These are phyloP conservation scores for Solanum paucissectum DNA, from an alignment of 257 asterid species.

Conservation along the genomic window DNA sequence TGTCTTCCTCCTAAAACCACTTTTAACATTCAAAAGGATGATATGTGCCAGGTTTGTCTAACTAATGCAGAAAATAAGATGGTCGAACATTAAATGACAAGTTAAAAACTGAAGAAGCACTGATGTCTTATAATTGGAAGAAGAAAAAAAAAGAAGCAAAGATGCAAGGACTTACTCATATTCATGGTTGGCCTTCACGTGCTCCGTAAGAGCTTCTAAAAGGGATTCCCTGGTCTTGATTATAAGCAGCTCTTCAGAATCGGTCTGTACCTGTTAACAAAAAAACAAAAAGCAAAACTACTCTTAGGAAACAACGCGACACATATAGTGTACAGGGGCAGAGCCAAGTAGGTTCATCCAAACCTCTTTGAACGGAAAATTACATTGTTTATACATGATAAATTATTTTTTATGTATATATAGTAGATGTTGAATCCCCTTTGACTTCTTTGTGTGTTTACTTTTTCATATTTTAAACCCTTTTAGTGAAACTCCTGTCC, in stretches of 20 bases:
- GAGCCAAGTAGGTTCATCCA: not conserved
- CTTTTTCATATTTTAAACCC: not conserved
- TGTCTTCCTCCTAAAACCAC: not conserved
- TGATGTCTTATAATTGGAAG: not conserved
- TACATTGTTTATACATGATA: not conserved
- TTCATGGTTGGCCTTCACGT: conserved; percentile 86
- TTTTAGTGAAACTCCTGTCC: not conserved
- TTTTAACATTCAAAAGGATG: not conserved
- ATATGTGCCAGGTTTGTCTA: not conserved
- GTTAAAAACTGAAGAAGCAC: not conserved
- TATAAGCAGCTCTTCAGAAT: conserved; percentile 86
- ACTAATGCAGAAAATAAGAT: not conserved
- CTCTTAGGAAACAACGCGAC: not conserved
- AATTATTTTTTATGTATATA: not conserved
- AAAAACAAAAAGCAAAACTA: not conserved
- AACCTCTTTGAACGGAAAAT: not conserved
- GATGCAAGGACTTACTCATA: conserved; percentile 51
- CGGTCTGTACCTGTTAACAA: conserved; percentile 62
- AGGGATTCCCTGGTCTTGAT: conserved; percentile 93
- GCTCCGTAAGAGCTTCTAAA: conserved; percentile 67
- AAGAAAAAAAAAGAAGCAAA: not conserved
- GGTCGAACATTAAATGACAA: not conserved
- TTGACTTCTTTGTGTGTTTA: not conserved
- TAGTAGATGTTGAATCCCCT: not conserved
- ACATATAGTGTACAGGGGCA: not conserved